Evolutionary conservation across 768 basidiomycete genomes (phyloP).

Genomic region (Boletus huronensis): DNA sequence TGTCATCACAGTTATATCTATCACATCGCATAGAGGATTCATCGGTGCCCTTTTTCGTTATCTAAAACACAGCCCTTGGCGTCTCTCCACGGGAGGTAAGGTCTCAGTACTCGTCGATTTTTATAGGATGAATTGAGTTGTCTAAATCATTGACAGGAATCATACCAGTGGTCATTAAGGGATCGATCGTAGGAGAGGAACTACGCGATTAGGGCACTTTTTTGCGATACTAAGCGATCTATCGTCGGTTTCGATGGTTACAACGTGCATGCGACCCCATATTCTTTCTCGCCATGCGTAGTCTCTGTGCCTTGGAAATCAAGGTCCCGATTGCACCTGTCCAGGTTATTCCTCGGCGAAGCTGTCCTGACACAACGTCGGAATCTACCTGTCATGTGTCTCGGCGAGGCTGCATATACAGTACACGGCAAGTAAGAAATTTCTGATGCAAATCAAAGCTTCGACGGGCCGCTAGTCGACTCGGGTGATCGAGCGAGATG

Average conservation of each 20-base stretch:
- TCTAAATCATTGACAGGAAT: not conserved
- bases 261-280: no score
- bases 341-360: not conserved
- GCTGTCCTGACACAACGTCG: not conserved
- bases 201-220: not conserved
- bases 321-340: not conserved
- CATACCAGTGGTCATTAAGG: slow-evolving; percentile 11
- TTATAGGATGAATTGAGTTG: not conserved
- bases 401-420: not conserved
- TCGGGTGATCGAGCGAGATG: no score
- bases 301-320: not conserved
- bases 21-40: slow-evolving; percentile 59
- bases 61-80: slow-evolving; percentile 40
- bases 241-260: not conserved
- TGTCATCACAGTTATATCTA: slow-evolving; percentile 47
- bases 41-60: slow-evolving; percentile 50
- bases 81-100: slow-evolving; percentile 59
- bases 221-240: not conserved
- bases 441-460: not conserved
- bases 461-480: no score
- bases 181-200: not conserved
- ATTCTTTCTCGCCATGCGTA: not conserved
- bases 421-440: not conserved
- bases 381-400: not conserved
- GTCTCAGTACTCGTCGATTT: not conserved